These are phyloP conservation scores for Pulveroboletus sp. DNA, from an alignment of 1,284 basidiomycete species.

Conservation along the genomic window DNA sequence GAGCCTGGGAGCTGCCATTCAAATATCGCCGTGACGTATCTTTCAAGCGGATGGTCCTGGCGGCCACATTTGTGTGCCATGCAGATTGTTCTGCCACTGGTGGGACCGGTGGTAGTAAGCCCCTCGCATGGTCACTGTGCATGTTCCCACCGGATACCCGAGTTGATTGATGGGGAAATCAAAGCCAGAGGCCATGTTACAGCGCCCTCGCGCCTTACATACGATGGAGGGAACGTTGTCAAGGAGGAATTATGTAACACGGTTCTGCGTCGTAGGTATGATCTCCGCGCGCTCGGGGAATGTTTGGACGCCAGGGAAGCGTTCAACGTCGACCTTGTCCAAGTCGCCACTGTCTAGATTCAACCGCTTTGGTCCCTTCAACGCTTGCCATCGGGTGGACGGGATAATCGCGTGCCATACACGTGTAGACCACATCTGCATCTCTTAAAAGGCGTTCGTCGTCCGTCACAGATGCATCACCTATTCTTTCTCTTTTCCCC, in stretches of 20 bases:
- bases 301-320: slow-evolving; percentile 1
- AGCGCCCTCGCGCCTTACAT: not conserved
- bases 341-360: not conserved
- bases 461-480: slow-evolving; percentile 9
- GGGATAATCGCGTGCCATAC: slow-evolving; percentile 32
- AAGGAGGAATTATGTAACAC: slow-evolving; percentile 5
- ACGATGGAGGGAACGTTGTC: not conserved
- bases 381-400: slow-evolving; percentile 12
- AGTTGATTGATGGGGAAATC: not conserved
- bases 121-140: not conserved
- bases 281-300: not conserved
- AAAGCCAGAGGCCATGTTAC: not conserved
- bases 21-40: slow-evolving; percentile 5
- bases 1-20: slow-evolving; percentile 11
- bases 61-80: not conserved
- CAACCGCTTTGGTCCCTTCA: not conserved
- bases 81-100: not conserved
- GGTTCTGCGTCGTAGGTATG: not conserved
- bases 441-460: slow-evolving; percentile 27
- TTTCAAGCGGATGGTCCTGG: not conserved
- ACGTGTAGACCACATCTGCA: slow-evolving; percentile 32
- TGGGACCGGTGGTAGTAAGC: not conserved
- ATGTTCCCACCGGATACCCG: slow-evolving; percentile 10
- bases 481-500: slow-evolving; percentile 5
- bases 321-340: not conserved